Conservation (phyloP, 345 rosid genomes). For the Eutrema japonicum region DNA sequence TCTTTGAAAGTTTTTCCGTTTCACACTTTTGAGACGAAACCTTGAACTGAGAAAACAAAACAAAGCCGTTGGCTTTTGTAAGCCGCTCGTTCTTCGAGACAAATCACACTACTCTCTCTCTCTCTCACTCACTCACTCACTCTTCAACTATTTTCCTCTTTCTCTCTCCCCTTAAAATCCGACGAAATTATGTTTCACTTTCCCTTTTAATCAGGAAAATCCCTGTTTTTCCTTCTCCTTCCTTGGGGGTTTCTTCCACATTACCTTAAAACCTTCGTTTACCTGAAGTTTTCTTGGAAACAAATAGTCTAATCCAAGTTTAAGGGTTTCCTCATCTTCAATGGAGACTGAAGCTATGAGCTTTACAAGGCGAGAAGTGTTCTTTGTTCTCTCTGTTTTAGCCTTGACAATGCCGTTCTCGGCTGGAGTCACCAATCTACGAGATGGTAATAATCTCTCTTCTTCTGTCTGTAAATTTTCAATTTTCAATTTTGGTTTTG, state of each 20-base stretch:
- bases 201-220: slow-evolving; percentile 43
- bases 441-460: slow-evolving; percentile 59
- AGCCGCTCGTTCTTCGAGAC: slow-evolving; percentile 51
- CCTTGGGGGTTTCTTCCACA: slow-evolving; percentile 15
- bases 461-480: not conserved
- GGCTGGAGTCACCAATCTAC: slow-evolving; percentile 56
- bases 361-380: slow-evolving; percentile 42
- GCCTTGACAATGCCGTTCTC: slow-evolving; percentile 52
- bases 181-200: slow-evolving; percentile 42
- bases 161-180: slow-evolving; percentile 42
- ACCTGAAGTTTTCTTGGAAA: not conserved
- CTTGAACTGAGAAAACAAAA: slow-evolving; percentile 35
- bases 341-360: slow-evolving; percentile 47
- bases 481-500: not conserved
- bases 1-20: slow-evolving; percentile 33
- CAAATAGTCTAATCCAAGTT: slow-evolving; percentile 23
- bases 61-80: slow-evolving; percentile 43
- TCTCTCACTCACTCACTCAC: slow-evolving; percentile 18
- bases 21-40: slow-evolving; percentile 44
- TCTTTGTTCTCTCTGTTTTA: slow-evolving; percentile 47
- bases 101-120: slow-evolving; percentile 29
- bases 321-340: slow-evolving; percentile 16
- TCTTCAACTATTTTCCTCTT: slow-evolving; percentile 27
- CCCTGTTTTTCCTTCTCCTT: slow-evolving; percentile 30
- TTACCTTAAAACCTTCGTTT: slow-evolving; percentile 18